These are phyloP conservation scores for Saxophila tyrrhenica DNA, from an alignment of 495 filamentous ascomycete genomes.

Conservation along the genomic window DNA sequence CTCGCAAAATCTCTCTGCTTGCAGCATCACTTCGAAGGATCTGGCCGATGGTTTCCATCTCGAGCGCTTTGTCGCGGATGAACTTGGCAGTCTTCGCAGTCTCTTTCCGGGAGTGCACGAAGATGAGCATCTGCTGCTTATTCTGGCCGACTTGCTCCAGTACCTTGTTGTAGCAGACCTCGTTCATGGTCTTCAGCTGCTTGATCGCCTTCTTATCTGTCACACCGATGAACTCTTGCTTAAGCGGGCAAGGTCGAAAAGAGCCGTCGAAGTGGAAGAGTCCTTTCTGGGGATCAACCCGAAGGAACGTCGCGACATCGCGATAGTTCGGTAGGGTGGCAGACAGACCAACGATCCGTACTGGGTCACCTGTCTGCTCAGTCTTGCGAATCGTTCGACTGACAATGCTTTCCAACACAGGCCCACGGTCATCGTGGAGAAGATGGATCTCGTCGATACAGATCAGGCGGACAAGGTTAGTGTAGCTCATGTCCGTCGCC, in stretches of 20 bases:
- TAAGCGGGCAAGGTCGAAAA: slow-evolving; percentile 82
- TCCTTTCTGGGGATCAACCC: slow-evolving; percentile 73
- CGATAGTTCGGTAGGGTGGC: slow-evolving; percentile 95
- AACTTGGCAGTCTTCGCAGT: slow-evolving; percentile 95
- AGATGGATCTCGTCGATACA: slow-evolving; percentile 98
- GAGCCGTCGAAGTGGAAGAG: slow-evolving; percentile 95
- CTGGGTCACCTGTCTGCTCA: slow-evolving; percentile 85
- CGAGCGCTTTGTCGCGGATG: slow-evolving; percentile 87
- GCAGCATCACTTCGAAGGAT: slow-evolving; percentile 90
- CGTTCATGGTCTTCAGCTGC: slow-evolving; percentile 98
- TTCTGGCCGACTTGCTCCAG: slow-evolving; percentile 89
- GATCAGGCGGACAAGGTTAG: slow-evolving; percentile 85
- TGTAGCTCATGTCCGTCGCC: slow-evolving; percentile 93
- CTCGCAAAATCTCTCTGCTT: slow-evolving; percentile 72
- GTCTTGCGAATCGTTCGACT: slow-evolving; percentile 83
- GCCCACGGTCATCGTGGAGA: slow-evolving; percentile 92
- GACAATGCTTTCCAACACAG: slow-evolving; percentile 93
- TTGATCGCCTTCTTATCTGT: slow-evolving; percentile 98
- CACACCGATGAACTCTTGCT: slow-evolving; percentile 95
- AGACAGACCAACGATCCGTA: slow-evolving; percentile 83
- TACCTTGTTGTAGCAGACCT: slow-evolving; percentile 95
- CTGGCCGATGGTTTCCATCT: slow-evolving; percentile 92
- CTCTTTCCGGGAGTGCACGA: slow-evolving; percentile 95
- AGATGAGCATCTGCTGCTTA: slow-evolving; percentile 94
- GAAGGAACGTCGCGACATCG: slow-evolving; percentile 92